Evolutionary conservation across 2,329 filamentous ascomycete species (phyloP), one percentile per base, ranked within the genome.

Genomic region (Colletotrichum sp.): DNA sequence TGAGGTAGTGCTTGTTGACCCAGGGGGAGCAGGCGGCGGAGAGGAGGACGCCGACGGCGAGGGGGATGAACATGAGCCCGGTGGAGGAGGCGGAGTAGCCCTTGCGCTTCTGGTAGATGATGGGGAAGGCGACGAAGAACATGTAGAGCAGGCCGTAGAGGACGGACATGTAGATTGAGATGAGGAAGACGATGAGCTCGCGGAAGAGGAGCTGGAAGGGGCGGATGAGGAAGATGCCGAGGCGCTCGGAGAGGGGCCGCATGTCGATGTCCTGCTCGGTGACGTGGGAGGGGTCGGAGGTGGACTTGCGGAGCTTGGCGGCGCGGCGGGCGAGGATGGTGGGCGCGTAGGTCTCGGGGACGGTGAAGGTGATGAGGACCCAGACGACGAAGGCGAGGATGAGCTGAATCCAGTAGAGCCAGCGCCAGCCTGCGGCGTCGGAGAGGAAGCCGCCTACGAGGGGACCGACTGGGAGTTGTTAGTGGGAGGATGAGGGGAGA

Each of bases 281-380:
- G 52, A 95, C 94, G 81, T 93, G 93, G 76, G 90, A 90, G 3
- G 86, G 79, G 77, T 95, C 90, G 26, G 93, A 92, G 2, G 94
- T 94, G 36, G 92, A 84, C 81, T 93, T 91, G 69, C 95, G 91
- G 76, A 97, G 86, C 83, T 95, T 94, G 81, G 89, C 88, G 4
- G 96, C 96, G 15, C 95, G 90, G 34, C 86, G 86, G 69, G 91
- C 90, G 18, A 98, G 90, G 67, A 98, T 92, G 0, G 92, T 94
- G 0, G 96, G 95, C 0, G 95, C 93, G 83, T 97, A 98, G 0
- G 96, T 98, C 84, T 98, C 96, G 2, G 95, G 95, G 0, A 98
- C 93, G n/a, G 95, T 97, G 85, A 98, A 96, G 34, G 93, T 93
- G 84, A 97, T 96, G 76, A 96, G 83, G 21, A 94, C 76, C 92